Base-by-base conservation (phyloP, 176 grass and related monocot genomes). In the Oryza meyeriana region DNA sequence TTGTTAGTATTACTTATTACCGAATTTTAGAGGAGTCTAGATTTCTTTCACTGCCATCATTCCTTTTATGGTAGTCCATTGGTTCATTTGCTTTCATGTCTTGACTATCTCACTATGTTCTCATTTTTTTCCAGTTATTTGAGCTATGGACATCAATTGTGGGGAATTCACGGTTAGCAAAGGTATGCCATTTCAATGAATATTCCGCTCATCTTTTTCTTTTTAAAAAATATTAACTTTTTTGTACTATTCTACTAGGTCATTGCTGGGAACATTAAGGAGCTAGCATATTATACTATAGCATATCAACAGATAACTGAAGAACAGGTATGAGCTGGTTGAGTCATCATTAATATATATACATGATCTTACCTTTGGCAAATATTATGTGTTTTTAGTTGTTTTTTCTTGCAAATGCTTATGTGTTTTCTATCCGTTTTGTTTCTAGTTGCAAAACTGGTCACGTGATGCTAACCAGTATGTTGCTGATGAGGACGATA, bases 401-500 rank as follows among this genome's bases (percentile, higher is more conserved):
- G 55, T 58, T 42, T 83, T 74, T 89, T n/a, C 42, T 69, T 33
- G 31, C 28, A 80, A 81, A 77, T 45, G 27, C 1, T 83, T 75
- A 76, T 36, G 8, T 30, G 32, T 89, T 81, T 30, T 31, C 64
- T 74, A 26, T 69, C 62, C 17, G 22, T 55, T 48, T 68, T 75
- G 17, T 83, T 85, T 86, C 52, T 90, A 98, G 95, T 87, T 91
- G 66, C 86, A 86, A 81, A 91, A 73, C 48, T 98, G 95, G 95
- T 91, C 87, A 33, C 61, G 76, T 84, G 95, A 98, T 91, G 92
- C 88, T 89, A 98, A 98, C 81, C 92, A 89, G 74, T 98, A 91
- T 79, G 92, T 98, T 82, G 92, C 95, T 57, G 95, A 98, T 86
- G 95, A 98, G 83, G 92, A 98, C 84, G 95, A 98, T 73, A 72